A percentile compares a stretch with the other conserved stretches of the same genome.
Evolutionary conservation across 1,139 yeast genomes (phyloP).

Genomic region (Nakaseomyces kungkrabaensis): DNA sequence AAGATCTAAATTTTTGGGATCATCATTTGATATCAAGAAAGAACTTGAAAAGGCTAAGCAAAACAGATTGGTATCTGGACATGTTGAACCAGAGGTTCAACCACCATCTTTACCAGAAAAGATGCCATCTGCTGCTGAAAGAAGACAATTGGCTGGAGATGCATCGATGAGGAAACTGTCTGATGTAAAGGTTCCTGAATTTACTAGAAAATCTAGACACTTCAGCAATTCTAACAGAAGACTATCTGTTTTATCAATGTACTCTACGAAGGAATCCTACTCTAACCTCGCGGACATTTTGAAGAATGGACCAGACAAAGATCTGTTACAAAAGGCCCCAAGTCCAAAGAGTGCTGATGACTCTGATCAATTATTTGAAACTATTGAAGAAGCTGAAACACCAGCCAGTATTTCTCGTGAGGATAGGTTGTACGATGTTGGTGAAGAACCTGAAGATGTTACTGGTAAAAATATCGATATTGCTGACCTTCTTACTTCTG

Average conservation of each 20-base stretch:
- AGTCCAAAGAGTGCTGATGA: conserved; percentile 17
- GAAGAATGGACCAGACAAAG: conserved; percentile 27
- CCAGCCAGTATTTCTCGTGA: conserved; percentile 20
- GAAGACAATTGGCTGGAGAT: conserved; percentile 3
- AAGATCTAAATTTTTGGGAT: conserved; percentile 35
- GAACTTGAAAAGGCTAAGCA: conserved; percentile 39
- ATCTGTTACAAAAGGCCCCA: conserved; percentile 8
- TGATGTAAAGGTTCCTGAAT: conserved; percentile 58
- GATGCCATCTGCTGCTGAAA: neutral
- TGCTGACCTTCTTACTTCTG: neutral
- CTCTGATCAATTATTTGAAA: conserved; percentile 25
- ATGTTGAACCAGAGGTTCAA: conserved; percentile 9
- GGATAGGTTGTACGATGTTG: conserved; percentile 22
- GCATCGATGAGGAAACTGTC: conserved; percentile 38
- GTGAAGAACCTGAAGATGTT: conserved; percentile 8
- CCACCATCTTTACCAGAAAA: neutral
- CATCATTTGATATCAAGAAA: conserved; percentile 35
- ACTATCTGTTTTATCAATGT: conserved; percentile 57
- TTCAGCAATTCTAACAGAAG: conserved; percentile 57
- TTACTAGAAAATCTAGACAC: conserved; percentile 56
- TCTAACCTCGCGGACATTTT: conserved; percentile 50
- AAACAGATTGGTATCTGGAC: conserved; percentile 10
- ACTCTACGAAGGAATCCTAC: conserved; percentile 58
- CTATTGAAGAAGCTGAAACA: conserved; percentile 29
- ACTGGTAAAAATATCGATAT: neutral